Evolutionary conservation across 208 protist genomes (phyloP).

Genomic region (Crithidia sp.): DNA sequence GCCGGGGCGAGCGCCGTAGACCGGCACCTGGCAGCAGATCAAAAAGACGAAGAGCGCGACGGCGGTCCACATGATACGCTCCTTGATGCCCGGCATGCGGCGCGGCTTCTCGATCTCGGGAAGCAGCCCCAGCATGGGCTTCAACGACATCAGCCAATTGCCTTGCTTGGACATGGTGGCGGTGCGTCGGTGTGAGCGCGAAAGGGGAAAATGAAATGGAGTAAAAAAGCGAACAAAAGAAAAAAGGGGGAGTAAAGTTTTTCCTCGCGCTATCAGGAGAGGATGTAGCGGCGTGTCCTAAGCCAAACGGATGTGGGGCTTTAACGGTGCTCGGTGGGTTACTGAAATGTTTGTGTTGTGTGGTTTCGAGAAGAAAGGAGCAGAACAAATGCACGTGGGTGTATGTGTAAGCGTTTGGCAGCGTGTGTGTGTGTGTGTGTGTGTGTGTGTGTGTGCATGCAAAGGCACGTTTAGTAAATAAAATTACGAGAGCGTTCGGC

Average conservation of each 20-base stretch:
- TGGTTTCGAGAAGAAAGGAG: too few relatives aligned
- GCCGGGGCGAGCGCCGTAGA: constrained; percentile 97
- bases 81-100: constrained; percentile 91
- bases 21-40: constrained; percentile 99
- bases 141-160: constrained; percentile 87
- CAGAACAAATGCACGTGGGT: neutral
- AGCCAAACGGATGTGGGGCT: neutral
- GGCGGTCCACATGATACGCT: constrained; percentile 98
- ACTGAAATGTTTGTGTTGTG: too few relatives aligned
- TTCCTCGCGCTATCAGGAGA: neutral
- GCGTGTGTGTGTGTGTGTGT: neutral
- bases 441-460: neutral
- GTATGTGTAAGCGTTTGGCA: constrained; percentile 3
- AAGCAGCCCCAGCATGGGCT: constrained; percentile 95
- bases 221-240: neutral
- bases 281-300: neutral
- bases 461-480: neutral
- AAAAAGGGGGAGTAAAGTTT: neutral
- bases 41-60: constrained; percentile 99
- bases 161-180: constrained; percentile 31
- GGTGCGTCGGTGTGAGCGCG: neutral
- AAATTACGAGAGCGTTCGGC: neutral
- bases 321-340: too few relatives aligned
- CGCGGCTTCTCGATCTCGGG: constrained; percentile 95
- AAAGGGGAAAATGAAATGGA: neutral